Percentiles rank a stretch among this genome's conserved stretches.
These are phyloP conservation scores for Trichocladium antarcticum DNA, from an alignment of 495 filamentous ascomycete species.

Conservation along the genomic window DNA sequence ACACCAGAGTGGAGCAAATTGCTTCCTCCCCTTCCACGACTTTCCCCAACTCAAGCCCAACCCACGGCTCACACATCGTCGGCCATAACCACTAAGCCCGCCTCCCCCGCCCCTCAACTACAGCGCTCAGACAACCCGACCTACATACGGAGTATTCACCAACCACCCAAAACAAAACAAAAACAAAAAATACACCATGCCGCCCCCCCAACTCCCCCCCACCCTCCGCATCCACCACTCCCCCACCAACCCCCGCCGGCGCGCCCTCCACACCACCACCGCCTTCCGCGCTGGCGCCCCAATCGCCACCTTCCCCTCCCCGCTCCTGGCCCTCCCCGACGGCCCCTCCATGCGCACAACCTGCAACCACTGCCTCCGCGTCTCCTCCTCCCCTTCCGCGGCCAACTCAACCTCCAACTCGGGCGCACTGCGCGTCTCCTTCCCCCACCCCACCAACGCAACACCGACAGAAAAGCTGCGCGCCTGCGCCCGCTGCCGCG, in stretches of 20 bases:
- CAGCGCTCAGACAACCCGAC: too few relatives aligned
- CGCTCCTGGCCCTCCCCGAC: conserved; percentile 36
- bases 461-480: conserved; percentile 18
- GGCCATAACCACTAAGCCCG: too few relatives aligned
- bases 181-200: too few relatives aligned
- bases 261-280: conserved; percentile 27
- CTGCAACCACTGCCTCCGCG: conserved; percentile 35
- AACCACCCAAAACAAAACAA: too few relatives aligned
- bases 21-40: too few relatives aligned
- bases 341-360: conserved; percentile 24
- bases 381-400: neutral
- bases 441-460: too few relatives aligned
- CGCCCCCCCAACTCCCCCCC: conserved; percentile 14
- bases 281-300: conserved; percentile 29
- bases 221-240: conserved; percentile 1
- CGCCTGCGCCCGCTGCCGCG: conserved; percentile 41
- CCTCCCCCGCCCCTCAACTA: too few relatives aligned
- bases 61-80: too few relatives aligned
- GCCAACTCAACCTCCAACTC: neutral
- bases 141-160: too few relatives aligned
- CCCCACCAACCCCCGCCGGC: conserved; percentile 12
- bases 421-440: too few relatives aligned
- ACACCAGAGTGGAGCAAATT: too few relatives aligned
- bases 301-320: conserved; percentile 31
- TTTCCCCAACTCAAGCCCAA: too few relatives aligned